Base-by-base conservation (phyloP, 169 alveolate genomes). In the Cryptosporidium ryanae region DNA sequence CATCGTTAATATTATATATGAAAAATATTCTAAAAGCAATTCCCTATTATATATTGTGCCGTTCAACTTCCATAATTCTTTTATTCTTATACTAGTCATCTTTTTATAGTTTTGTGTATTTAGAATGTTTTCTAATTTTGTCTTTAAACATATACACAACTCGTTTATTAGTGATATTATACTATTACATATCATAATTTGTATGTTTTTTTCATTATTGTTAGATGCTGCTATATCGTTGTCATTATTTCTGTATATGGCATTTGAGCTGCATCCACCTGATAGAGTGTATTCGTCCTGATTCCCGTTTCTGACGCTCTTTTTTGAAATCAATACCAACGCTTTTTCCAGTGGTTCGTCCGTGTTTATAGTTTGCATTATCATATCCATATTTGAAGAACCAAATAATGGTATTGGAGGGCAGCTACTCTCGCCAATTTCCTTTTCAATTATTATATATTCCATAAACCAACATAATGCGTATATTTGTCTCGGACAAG, bases 371-470 rank as follows among this genome's bases (percentile, higher is more conserved):
- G 83, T 34, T 25, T 68, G 61, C 83, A 68, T 68, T 13, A 68
- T 61, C 57, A 68, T 31, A 13, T 68, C 83, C 65, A 68, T 68
- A 68, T 54, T 68, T 25, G 83, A 68, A 10, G 66, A 68, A 31
- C 83, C 83, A 68, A 50, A 54, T 61, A 68, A 49, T 7, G 83
- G 83, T 27, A 68, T 31, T 29, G 83, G 83, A 4, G 83, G 83
- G 5, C 18, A n/a, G 5, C 38, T 52, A 4, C 10, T 18, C n/a
- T 43, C n/a, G 18, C 32, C 32, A 1, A 18, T 23, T 4, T 66
- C 82, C 12, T 66, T 46, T 21, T 18, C 49, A 12, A 29, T 21
- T 32, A 68, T 50, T 6, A 68, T 27, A 34, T n/a, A 68, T 13
- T 50, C 65, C 18, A 68, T 68, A 68, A 68, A 68, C 83, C 83